A percentile compares a stretch with the other conserved stretches of the same genome.
phyloP scores from a whole-genome alignment of 805 yeast genomes.

The Ogataea trehalophila region DNA sequence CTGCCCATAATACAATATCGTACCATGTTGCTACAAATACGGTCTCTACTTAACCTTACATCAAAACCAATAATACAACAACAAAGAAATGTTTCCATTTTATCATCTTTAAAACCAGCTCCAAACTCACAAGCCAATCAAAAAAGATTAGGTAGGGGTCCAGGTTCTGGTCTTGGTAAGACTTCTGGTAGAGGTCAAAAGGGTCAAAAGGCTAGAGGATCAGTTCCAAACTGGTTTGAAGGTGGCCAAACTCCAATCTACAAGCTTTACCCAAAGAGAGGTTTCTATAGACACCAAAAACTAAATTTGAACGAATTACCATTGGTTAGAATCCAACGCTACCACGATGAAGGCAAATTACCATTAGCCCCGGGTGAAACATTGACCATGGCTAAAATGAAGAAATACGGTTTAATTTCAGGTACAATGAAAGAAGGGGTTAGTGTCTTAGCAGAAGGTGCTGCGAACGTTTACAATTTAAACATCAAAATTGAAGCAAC shows the following conservation, averaged over 20 bases:
- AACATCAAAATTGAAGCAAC: conserved; percentile 79
- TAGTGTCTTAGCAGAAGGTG: conserved; percentile 69
- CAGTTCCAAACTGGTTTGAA: conserved; percentile 90
- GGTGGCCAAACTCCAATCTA: conserved; percentile 98
- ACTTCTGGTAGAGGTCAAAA: conserved; percentile 97
- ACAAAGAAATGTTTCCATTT: conserved; percentile 34
- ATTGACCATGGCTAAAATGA: conserved; percentile 74
- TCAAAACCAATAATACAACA: conserved; percentile 3
- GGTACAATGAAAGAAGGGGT: conserved; percentile 78
- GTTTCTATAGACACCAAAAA: conserved; percentile 67
- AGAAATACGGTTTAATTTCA: conserved; percentile 63
- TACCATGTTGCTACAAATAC: conserved; percentile 1
- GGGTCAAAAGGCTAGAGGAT: conserved; percentile 96
- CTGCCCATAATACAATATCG: no score
- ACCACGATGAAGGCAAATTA: conserved; percentile 64
- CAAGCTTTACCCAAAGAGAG: conserved; percentile 80
- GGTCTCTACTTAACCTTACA: not conserved
- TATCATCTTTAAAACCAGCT: conserved; percentile 55
- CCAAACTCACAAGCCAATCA: conserved; percentile 54
- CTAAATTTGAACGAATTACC: conserved; percentile 54
- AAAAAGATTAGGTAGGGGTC: conserved; percentile 93
- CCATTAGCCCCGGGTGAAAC: conserved; percentile 53
- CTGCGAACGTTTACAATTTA: conserved; percentile 38
- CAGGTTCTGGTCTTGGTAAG: conserved; percentile 87
- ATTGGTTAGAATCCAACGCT: conserved; percentile 63